Evolutionary conservation across 768 basidiomycete species (phyloP).

Genomic region (Neoboletus magnificus): DNA sequence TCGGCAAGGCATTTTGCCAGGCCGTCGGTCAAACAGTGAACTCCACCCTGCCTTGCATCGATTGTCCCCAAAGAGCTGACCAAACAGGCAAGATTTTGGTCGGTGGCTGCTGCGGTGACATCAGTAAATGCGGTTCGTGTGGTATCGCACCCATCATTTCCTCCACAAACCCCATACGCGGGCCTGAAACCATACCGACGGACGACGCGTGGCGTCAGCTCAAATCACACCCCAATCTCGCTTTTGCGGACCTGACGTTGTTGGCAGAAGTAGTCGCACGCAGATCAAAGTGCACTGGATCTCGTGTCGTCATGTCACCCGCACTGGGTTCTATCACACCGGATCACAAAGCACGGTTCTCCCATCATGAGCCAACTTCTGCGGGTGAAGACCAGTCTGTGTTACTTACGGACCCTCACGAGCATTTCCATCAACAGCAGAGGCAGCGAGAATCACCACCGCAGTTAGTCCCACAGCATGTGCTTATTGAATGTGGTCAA

Average conservation of each 20-base stretch:
- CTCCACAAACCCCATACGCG: slow-evolving; percentile 17
- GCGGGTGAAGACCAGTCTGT: slow-evolving; percentile 36
- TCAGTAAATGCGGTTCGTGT: slow-evolving; percentile 29
- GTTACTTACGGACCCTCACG: slow-evolving; percentile 52
- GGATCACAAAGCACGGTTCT: slow-evolving; percentile 33
- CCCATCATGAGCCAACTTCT: slow-evolving; percentile 9
- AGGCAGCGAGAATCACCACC: slow-evolving; percentile 43
- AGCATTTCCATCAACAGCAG: slow-evolving; percentile 47
- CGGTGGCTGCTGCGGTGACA: slow-evolving; percentile 38
- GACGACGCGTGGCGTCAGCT: slow-evolving; percentile 82
- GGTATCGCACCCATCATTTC: slow-evolving; percentile 31
- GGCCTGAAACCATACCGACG: slow-evolving; percentile 63
- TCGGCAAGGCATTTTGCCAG: slow-evolving; percentile 84
- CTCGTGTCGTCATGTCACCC: slow-evolving; percentile 58
- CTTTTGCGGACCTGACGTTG: slow-evolving; percentile 77
- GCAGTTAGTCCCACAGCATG: slow-evolving; percentile 57
- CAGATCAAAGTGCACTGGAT: slow-evolving; percentile 72
- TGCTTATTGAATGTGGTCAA: slow-evolving; percentile 60
- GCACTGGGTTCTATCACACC: slow-evolving; percentile 48
- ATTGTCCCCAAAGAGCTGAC: slow-evolving; percentile 47
- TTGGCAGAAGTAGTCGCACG: slow-evolving; percentile 89
- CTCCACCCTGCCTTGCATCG: slow-evolving; percentile 47
- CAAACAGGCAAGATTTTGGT: slow-evolving; percentile 26
- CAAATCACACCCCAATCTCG: slow-evolving; percentile 85
- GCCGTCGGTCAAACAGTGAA: slow-evolving; percentile 65